Percentiles rank a stretch among this genome's conserved stretches.
Evolutionary conservation across 768 basidiomycete species (phyloP).

Genomic region (Tylopilus intermedius): DNA sequence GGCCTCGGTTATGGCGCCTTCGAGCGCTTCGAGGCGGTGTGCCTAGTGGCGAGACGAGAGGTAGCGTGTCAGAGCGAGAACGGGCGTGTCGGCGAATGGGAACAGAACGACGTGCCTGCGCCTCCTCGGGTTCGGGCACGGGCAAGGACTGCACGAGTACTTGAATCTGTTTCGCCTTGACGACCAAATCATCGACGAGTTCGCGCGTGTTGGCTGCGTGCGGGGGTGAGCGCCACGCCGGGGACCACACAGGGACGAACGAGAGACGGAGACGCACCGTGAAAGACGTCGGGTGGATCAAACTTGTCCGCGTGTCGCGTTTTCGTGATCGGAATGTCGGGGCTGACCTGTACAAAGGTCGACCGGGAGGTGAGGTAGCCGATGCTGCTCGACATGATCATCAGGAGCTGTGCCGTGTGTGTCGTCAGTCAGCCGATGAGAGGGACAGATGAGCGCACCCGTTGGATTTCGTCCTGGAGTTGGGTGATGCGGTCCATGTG

Average conservation of each 20-base stretch:
- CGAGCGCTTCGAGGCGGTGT: slow-evolving; percentile 57
- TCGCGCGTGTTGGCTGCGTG: slow-evolving; percentile 73
- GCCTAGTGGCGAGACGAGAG: slow-evolving; percentile 38
- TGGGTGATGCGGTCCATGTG: slow-evolving; percentile 97
- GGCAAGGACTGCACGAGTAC: slow-evolving; percentile 78
- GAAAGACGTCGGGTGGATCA: slow-evolving; percentile 68
- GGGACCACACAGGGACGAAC: too few species aligned
- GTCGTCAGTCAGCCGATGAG: too few species aligned
- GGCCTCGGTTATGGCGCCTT: slow-evolving; percentile 63
- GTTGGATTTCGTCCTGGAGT: slow-evolving; percentile 90
- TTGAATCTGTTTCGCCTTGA: slow-evolving; percentile 87
- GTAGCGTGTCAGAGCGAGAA: not conserved
- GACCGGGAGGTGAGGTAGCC: slow-evolving; percentile 73
- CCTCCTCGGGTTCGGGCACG: slow-evolving; percentile 71
- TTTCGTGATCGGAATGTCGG: slow-evolving; percentile 81
- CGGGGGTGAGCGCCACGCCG: too few species aligned
- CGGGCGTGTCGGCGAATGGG: too few species aligned
- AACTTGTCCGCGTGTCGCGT: slow-evolving; percentile 66
- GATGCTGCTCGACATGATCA: slow-evolving; percentile 81
- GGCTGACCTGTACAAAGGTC: slow-evolving; percentile 73
- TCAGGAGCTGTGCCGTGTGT: slow-evolving; percentile 54
- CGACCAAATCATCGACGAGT: slow-evolving; percentile 74
- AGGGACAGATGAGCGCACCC: slow-evolving; percentile 38
- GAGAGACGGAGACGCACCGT: slow-evolving; percentile 41
- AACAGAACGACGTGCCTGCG: slow-evolving; percentile 41